Base-by-base conservation (phyloP, 2,329 filamentous ascomycete genomes). In the Reticulascus tulasneorum region DNA sequence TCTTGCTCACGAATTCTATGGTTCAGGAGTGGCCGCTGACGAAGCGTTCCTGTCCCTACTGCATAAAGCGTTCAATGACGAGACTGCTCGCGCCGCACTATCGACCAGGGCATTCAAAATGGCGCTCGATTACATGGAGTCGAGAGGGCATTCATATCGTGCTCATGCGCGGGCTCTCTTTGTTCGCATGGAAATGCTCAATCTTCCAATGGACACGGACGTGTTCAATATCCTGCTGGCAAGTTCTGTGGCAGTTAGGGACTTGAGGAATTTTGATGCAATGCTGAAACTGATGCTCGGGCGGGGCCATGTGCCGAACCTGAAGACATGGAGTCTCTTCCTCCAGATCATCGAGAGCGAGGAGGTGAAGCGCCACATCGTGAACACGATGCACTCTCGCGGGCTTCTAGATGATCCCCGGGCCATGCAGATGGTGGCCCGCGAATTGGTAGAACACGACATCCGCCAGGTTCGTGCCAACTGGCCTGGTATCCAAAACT, bases 301-400 rank as follows among this genome's bases (percentile, higher is more conserved):
- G 7, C 54, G 56, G 10, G 62, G 58, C 30, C 58, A 63, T 28
- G 42, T 46, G 19, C 67, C 71, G 5, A 65, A 71, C 30, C 49
- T 65, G 4, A 51, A 53, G 12, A 74, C 72, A 0, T 76, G 72
- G 72, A 45, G 67, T 4, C 55, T 67, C 5, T 70, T 74, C 39
- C 53, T 76, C 13, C 53, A 58, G n/a, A 58, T 75, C 28, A 73
- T 84, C 38, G 73, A 77, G 53, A 73, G 72, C 9, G 78, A 82
- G 50, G 69, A 75, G n/a, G 64, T 69, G 32, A 60, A 63, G 33
- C 62, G 64, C 17, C 65, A 69, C 45, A 55, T 72, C 20, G 50
- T 75, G 20, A 59, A 62, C 10, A 56, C 59, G 38, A 75, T 76
- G 69, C 57, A 67, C 36, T 52, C 61, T 23, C 55, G 63, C 13